Base-by-base conservation (phyloP, 257 asterid genomes). In the Jacaranda copaia region DNA sequence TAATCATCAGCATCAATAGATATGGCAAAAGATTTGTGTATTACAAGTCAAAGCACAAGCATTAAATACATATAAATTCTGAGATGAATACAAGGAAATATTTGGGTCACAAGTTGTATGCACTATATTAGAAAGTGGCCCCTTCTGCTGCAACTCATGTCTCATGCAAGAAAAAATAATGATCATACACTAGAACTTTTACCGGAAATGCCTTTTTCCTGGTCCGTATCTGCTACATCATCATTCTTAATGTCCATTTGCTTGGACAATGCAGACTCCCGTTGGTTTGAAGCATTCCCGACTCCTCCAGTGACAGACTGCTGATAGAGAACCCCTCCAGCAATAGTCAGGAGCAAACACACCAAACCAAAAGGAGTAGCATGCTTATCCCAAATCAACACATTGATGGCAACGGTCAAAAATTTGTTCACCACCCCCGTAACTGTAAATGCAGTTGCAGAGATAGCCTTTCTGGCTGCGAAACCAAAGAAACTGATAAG, bases 401-500 rank as follows among this genome's bases (percentile, higher is more conserved):
- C 97, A 81, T 96, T 96, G 70, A 96, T 96, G 0, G 94, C 93
- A 57, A 96, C 98, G 6, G 99, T 93, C 88, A 96, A 76, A 76
- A 96, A 93, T 86, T 93, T 96, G 84, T 96, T 96, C 79, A 96
- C 98, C 70, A 96, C 99, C 45, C 99, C 98, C 0, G 97, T 91
- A 51, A 96, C 99, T 0, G 99, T 96, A 78, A 96, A 96, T 11
- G 97, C 97, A 73, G 99, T 96, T 5, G 99, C 99, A 9, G 99
- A 93, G 42, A 96, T 87, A 5, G 97, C 98, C 85, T 96, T 93
- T 76, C 99, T 85, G 15, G 98, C 96, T 4, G 99, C 98, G 52
- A 96, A 96, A 12, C 98, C 98, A 59, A 96, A 96, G 93, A 96
- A 96, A 84, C 99, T 96, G 66, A 96, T 96, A 18, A 96, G 94